A percentile compares a stretch with the other conserved stretches of the same genome.
These are phyloP conservation scores for Solanum pimpinellifolium DNA, from an alignment of 257 asterid genomes.

Conservation along the genomic window DNA sequence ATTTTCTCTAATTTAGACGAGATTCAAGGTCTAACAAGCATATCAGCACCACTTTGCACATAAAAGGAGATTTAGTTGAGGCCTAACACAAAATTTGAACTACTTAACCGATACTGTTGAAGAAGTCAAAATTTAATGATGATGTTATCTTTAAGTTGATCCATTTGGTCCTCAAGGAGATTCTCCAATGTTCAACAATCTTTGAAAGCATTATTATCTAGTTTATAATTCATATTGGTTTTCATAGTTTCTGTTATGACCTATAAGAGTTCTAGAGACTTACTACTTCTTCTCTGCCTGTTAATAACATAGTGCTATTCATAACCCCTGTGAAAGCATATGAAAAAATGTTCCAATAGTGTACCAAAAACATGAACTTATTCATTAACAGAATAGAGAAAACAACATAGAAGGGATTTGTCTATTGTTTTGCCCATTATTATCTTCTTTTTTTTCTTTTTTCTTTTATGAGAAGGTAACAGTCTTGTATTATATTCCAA, in stretches of 20 bases:
- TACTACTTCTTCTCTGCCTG: neutral
- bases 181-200: neutral
- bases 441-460: neutral
- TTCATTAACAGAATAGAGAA: neutral
- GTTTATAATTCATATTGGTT: neutral
- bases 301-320: neutral
- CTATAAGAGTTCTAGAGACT: neutral
- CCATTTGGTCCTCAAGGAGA: neutral
- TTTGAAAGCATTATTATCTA: neutral
- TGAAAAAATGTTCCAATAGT: neutral
- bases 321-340: neutral
- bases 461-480: too few relatives aligned
- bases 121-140: neutral
- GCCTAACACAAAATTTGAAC: neutral
- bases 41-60: neutral
- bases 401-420: neutral
- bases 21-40: neutral
- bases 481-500: too few relatives aligned
- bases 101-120: neutral
- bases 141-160: neutral
- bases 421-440: neutral
- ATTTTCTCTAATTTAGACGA: neutral
- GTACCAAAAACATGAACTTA: neutral
- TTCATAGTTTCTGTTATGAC: neutral
- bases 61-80: neutral